Base-by-base conservation (phyloP, 345 rosid species). In the Gossypium bickii region DNA sequence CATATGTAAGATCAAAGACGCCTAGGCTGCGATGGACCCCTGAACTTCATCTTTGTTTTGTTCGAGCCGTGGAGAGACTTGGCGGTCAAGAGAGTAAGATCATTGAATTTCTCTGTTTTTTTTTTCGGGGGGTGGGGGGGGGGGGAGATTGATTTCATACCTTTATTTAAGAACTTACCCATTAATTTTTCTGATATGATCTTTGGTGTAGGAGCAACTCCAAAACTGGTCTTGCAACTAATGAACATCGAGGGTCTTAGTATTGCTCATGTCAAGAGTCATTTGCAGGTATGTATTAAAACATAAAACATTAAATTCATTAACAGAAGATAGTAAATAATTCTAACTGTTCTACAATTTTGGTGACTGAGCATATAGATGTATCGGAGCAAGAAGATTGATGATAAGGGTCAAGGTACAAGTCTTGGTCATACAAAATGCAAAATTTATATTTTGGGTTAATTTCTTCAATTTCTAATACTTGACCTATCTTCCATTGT, bases 1-100 rank as follows among this genome's bases (percentile, higher is more conserved):
- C 76, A 2, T 87, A 87, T 76, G 74, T 80, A 10, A 68, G 90
- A 69, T 85, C 90, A 1, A 84, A 76, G 81, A 74, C 76, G 70
- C 90, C 90, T 0, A 80, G 90, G 78, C 81, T 87, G 48, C 74
- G 83, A 58, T 87, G 90, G 90, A 82, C 87, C 75, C 83, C 81
- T 0, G 86, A 87, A 38, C 87, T 87, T 47, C 90, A 87, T 81
- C 86, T 74, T 41, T 61, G 80, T 64, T 85, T 87, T 49, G 65
- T 80, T 77, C 83, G 81, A 67, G 87, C 87, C 2, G 82, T 87
- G 15, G 86, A 85, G 68, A 76, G 83, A 72, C 88, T 87, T 10
- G 90, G 90, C 1, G 88, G 90, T 41, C 83, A 85, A 69, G 86
- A 83, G 73, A 83, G 88, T 87, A 77, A 79, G 82, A 57, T 77